Evolutionary conservation across 73 alveolate species (phyloP).

Genomic region (Blepharisma stoltei): DNA sequence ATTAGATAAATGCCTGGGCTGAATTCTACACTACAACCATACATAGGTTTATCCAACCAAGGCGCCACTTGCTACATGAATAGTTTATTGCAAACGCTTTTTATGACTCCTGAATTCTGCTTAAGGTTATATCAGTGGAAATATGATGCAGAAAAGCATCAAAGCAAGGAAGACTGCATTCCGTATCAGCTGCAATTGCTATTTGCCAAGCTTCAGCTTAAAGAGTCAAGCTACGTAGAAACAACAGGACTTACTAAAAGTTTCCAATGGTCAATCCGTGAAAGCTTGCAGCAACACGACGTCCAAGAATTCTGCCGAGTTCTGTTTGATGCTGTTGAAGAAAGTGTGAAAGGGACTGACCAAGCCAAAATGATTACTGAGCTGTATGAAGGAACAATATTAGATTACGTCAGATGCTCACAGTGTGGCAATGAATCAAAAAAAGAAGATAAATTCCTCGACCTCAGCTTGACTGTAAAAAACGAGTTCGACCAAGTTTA

Average conservation of each 20-base stretch:
- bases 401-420: conserved; percentile 73
- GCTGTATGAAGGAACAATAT: conserved; percentile 60
- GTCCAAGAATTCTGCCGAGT: conserved; percentile 87
- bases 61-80: conserved; percentile 95
- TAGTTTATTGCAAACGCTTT: conserved; percentile 81
- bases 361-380: conserved; percentile 54
- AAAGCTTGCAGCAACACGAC: conserved; percentile 65
- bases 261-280: conserved; percentile 57
- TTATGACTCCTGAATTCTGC: conserved; percentile 85
- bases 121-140: conserved; percentile 37
- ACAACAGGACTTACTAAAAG: conserved; percentile 45
- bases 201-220: conserved; percentile 51
- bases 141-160: conserved; percentile 38
- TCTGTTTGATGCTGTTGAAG: conserved; percentile 91
- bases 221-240: conserved; percentile 24
- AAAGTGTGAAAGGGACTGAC: conserved; percentile 56
- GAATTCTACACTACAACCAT: no score
- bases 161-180: conserved; percentile 52
- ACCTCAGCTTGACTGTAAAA: conserved; percentile 78
- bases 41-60: conserved; percentile 77
- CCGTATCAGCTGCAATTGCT: conserved; percentile 63
- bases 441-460: conserved; percentile 66
- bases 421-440: conserved; percentile 82
- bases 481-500: conserved; percentile 70
- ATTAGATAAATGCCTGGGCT: no score